phyloP scores from a whole-genome alignment of 2,329 filamentous ascomycete species.

The Fusarium mangiferae region DNA sequence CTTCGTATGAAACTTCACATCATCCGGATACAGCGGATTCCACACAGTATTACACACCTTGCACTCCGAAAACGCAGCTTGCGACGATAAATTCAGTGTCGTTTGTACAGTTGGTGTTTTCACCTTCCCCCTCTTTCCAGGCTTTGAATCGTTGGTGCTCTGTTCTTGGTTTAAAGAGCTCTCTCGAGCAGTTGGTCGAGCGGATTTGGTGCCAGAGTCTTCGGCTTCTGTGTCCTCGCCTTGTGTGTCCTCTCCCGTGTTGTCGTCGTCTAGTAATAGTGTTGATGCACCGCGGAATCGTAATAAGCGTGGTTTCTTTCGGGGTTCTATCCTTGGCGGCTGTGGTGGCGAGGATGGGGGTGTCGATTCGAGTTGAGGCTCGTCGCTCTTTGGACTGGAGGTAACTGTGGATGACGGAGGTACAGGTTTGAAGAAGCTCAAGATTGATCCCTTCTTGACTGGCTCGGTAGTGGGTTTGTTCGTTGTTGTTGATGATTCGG shows the following conservation, averaged over 20 bases:
- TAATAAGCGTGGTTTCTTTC: constrained; percentile 44
- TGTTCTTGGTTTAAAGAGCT: constrained; percentile 4
- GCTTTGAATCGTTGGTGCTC: constrained; percentile 21
- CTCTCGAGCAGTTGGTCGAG: neutral
- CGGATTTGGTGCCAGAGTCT: neutral
- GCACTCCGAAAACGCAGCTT: constrained; percentile 56
- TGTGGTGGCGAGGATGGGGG: constrained; percentile 39
- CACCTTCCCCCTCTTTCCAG: constrained; percentile 28
- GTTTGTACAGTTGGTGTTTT: constrained; percentile 51
- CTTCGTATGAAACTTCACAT: constrained; percentile 56
- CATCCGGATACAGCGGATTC: constrained; percentile 56
- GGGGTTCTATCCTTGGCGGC: neutral
- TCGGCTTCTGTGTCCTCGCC: neutral
- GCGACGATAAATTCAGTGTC: constrained; percentile 56
- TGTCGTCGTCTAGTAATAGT: constrained; percentile 11
- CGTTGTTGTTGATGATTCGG: neutral
- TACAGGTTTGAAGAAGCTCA: constrained; percentile 55
- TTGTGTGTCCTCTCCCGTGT: neutral
- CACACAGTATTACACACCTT: constrained; percentile 56
- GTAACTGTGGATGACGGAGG: constrained; percentile 4
- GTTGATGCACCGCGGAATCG: constrained; percentile 42
- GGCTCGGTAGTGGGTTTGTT: neutral
- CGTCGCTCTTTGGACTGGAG: constrained; percentile 28
- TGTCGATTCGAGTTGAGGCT: constrained; percentile 27
- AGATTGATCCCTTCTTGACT: constrained; percentile 50